Percentiles rank a stretch among this genome's conserved stretches.
phyloP scores from a whole-genome alignment of 306 rosid species.

The Macrotyloma uniflorum region DNA sequence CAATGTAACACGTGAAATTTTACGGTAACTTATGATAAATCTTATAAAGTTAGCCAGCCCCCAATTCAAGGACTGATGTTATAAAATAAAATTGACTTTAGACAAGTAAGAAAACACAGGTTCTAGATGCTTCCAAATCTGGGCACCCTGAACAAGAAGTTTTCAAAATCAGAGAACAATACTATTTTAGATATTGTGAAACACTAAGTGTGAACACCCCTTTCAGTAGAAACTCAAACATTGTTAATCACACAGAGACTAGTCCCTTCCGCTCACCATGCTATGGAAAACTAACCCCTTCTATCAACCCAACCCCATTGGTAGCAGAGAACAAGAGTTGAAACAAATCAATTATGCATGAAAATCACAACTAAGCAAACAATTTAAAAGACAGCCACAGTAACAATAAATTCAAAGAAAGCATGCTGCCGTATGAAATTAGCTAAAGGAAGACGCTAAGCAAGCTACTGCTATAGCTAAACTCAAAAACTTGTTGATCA shows the following conservation, averaged over 20 bases:
- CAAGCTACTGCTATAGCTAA: neutral
- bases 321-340: conserved; percentile 11
- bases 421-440: neutral
- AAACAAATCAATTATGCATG: conserved; percentile 14
- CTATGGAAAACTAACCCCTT: neutral
- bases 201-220: neutral
- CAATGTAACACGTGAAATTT: neutral
- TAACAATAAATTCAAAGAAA: conserved; percentile 16
- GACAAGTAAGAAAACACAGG: neutral
- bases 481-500: conserved; percentile 5
- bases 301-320: neutral
- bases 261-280: neutral
- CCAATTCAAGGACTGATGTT: conserved; percentile 7
- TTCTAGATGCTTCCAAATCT: conserved; percentile 1
- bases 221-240: neutral
- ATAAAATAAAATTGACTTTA: neutral
- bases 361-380: conserved; percentile 23
- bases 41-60: conserved; percentile 17
- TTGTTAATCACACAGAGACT: neutral
- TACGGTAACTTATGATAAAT: neutral
- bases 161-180: neutral
- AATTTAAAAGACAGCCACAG: conserved; percentile 24
- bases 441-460: conserved; percentile 1
- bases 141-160: neutral
- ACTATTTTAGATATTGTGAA: neutral